Conservation (phyloP, 2,329 filamentous ascomycete species). For the Claviceps spartinae region DNA sequence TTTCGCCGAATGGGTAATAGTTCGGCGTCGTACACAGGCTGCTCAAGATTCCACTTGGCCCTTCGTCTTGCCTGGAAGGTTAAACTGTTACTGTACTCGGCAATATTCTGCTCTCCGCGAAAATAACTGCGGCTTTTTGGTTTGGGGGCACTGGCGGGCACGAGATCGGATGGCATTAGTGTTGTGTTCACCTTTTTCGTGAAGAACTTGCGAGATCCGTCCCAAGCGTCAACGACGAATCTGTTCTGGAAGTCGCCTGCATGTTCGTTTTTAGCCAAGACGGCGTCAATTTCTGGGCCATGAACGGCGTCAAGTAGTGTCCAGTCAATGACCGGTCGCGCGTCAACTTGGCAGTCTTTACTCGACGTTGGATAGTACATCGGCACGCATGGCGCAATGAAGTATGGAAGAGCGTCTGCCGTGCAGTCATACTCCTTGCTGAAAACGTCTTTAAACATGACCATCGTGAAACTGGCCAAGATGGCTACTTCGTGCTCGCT, state of each 20-base stretch:
- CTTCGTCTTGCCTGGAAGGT: constrained; percentile 44
- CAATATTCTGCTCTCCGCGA: constrained; percentile 44
- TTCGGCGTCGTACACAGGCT: constrained; percentile 70
- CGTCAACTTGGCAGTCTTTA: not conserved
- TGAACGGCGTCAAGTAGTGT: constrained; percentile 30
- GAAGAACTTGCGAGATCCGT: constrained; percentile 51
- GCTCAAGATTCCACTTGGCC: constrained; percentile 46
- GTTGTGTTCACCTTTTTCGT: constrained; percentile 38
- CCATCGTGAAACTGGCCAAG: constrained; percentile 61
- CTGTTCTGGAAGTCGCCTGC: constrained; percentile 30
- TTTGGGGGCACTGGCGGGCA: constrained; percentile 42
- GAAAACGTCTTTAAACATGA: constrained; percentile 72
- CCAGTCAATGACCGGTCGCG: constrained; percentile 44
- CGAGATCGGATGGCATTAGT: constrained; percentile 49
- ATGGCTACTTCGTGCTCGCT: constrained; percentile 30
- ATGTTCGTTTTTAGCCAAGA: not conserved
- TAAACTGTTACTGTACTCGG: constrained; percentile 72
- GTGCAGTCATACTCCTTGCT: constrained; percentile 68
- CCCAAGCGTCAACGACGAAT: constrained; percentile 42
- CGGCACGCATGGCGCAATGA: constrained; percentile 49
- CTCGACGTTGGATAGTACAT: not conserved
- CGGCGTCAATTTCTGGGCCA: constrained; percentile 10
- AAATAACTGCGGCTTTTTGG: constrained; percentile 30
- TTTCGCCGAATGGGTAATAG: constrained; percentile 68
- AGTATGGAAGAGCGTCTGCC: constrained; percentile 61